Conservation (phyloP, 1,284 basidiomycete genomes). For the Thelephora terrestris region DNA sequence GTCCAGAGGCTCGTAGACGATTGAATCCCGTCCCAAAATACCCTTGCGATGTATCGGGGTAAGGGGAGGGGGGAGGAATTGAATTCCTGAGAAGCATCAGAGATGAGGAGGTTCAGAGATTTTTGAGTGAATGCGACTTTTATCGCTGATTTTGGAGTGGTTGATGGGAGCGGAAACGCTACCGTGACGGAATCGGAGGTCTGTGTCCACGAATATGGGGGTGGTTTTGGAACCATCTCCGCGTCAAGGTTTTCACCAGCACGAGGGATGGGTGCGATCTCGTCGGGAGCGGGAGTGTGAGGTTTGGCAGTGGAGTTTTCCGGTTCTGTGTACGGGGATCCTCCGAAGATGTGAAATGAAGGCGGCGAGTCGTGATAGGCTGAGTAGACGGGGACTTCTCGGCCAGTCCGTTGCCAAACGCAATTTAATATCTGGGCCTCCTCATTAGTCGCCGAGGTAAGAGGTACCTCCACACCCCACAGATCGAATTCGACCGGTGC, state of each 20-base stretch:
- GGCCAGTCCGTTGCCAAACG: slow-evolving; percentile 61
- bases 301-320: slow-evolving; percentile 21
- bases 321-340: slow-evolving; percentile 38
- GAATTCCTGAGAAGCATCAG: slow-evolving; percentile 20
- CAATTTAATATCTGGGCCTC: slow-evolving; percentile 33
- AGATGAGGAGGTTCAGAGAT: slow-evolving; percentile 57
- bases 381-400: slow-evolving; percentile 58
- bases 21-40: slow-evolving; percentile 70
- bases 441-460: slow-evolving; percentile 26
- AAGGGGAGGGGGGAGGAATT: slow-evolving; percentile 25
- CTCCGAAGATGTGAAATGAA: slow-evolving; percentile 48
- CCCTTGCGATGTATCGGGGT: slow-evolving; percentile 51
- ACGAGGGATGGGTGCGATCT: slow-evolving; percentile 58
- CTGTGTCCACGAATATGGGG: slow-evolving; percentile 89
- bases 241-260: slow-evolving; percentile 42
- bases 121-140: slow-evolving; percentile 55
- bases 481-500: slow-evolving; percentile 44
- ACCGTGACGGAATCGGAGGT: slow-evolving; percentile 74
- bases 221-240: slow-evolving; percentile 28
- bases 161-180: slow-evolving; percentile 70
- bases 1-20: slow-evolving; percentile 77
- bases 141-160: slow-evolving; percentile 54
- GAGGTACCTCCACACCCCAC: slow-evolving; percentile 44
- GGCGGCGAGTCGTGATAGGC: slow-evolving; percentile 25
- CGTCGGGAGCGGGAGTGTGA: slow-evolving; percentile 51